Evolutionary conservation across 106 monocot genomes (phyloP).

Genomic region (Acanthochlamys bracteata): DNA sequence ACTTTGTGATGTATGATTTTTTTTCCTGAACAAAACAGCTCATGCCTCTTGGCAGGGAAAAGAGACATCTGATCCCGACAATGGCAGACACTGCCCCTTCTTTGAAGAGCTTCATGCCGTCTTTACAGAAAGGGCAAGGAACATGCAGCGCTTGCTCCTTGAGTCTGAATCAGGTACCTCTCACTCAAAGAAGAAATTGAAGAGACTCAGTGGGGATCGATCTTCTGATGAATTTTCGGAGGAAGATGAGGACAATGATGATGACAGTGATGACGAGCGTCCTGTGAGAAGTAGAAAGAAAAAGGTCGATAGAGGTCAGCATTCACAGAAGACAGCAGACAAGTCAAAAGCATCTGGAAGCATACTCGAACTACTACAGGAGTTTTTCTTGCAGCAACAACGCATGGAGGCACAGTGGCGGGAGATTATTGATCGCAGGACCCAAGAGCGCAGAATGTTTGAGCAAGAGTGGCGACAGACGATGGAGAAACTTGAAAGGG

Average conservation of each 20-base stretch:
- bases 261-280: conserved; percentile 51
- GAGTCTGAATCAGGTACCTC: conserved; percentile 52
- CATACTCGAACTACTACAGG: conserved; percentile 59
- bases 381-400: conserved; percentile 81
- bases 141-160: conserved; percentile 70
- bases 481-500: conserved; percentile 91
- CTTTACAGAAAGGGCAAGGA: conserved; percentile 67
- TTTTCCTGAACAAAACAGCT: not conserved
- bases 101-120: conserved; percentile 87
- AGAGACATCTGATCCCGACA: conserved; percentile 83
- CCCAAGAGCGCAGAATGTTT: conserved; percentile 48
- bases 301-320: conserved; percentile 28
- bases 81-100: conserved; percentile 77
- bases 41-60: conserved; percentile 42
- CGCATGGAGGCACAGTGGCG: conserved; percentile 64
- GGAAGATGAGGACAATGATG: conserved; percentile 43
- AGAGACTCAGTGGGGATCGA: conserved; percentile 39
- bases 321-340: conserved; percentile 15
- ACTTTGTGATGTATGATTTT: not conserved
- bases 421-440: conserved; percentile 67
- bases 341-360: conserved; percentile 21
- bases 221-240: conserved; percentile 61
- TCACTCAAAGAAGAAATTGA: conserved; percentile 55
- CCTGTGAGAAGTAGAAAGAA: conserved; percentile 35
- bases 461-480: conserved; percentile 86